A percentile compares a stretch with the other conserved stretches of the same genome.
Conservation (phyloP, 345 rosid genomes). For the Arabis hirsuta region DNA sequence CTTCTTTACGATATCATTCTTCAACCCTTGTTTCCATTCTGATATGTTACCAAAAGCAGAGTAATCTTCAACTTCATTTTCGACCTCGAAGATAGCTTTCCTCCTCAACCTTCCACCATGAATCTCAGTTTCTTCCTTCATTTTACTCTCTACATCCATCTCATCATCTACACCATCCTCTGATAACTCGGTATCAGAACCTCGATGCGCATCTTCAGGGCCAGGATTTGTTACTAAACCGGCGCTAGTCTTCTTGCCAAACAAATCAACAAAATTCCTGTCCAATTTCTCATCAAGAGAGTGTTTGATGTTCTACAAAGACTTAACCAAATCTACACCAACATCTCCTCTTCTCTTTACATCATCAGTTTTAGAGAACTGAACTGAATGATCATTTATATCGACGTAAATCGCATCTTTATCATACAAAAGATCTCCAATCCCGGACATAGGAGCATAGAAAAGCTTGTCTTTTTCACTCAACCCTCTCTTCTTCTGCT, state of each 20-base stretch:
- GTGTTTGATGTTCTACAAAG: slow-evolving; percentile 70
- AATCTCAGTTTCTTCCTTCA: slow-evolving; percentile 59
- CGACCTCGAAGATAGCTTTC: slow-evolving; percentile 62
- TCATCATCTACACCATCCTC: slow-evolving; percentile 30
- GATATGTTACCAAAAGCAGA: too few relatives aligned
- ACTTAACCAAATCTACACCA: slow-evolving; percentile 72
- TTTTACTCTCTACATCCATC: slow-evolving; percentile 33
- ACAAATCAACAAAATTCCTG: slow-evolving; percentile 60
- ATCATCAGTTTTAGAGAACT: slow-evolving; percentile 63
- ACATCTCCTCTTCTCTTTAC: slow-evolving; percentile 62
- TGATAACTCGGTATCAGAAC: slow-evolving; percentile 43
- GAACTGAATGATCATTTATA: slow-evolving; percentile 77
- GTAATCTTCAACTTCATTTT: slow-evolving; percentile 38
- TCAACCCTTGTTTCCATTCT: slow-evolving; percentile 23
- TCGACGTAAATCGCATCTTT: slow-evolving; percentile 87
- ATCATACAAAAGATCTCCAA: slow-evolving; percentile 83
- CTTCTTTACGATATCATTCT: slow-evolving; percentile 47
- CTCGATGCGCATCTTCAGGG: slow-evolving; percentile 39
- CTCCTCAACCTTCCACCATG: slow-evolving; percentile 73
- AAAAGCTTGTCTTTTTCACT: slow-evolving; percentile 82
- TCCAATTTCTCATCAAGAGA: slow-evolving; percentile 74
- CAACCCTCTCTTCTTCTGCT: slow-evolving; percentile 78
- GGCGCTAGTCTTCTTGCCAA: slow-evolving; percentile 47
- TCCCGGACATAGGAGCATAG: slow-evolving; percentile 92
- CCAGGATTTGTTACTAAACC: slow-evolving; percentile 40